Percentiles rank a stretch among this genome's conserved stretches.
phyloP scores from a whole-genome alignment of 495 filamentous ascomycete genomes.

The Tirmania nivea region DNA sequence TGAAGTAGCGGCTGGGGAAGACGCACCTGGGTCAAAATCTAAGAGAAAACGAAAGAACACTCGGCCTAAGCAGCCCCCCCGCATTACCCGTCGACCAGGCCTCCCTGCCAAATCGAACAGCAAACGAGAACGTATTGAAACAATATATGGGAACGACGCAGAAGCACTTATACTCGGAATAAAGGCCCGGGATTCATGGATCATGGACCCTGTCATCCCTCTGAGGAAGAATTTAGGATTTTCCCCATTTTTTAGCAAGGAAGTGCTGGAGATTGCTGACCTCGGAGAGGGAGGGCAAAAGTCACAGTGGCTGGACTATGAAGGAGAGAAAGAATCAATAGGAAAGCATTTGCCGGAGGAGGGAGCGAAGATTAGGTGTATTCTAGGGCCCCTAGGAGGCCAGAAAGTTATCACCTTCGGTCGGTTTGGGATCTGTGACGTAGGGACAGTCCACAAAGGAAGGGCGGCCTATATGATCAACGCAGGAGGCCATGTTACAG shows the following conservation, averaged over 20 bases:
- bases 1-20: not conserved
- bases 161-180: conserved; percentile 10
- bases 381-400: conserved; percentile 8
- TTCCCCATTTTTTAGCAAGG: conserved; percentile 10
- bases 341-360: conserved; percentile 4
- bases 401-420: conserved; percentile 12
- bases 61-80: conserved; percentile 11
- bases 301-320: conserved; percentile 5
- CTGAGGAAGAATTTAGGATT: conserved; percentile 4
- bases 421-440: conserved; percentile 13
- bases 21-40: not conserved
- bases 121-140: conserved; percentile 15
- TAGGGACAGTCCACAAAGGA: not conserved
- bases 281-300: conserved; percentile 7
- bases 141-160: conserved; percentile 10
- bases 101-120: conserved; percentile 12
- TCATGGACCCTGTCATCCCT: conserved; percentile 13
- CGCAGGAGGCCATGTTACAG: conserved; percentile 13
- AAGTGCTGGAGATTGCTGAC: conserved; percentile 5
- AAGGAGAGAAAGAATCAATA: not conserved
- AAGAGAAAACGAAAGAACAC: not conserved
- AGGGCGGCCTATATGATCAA: conserved; percentile 10
- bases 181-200: conserved; percentile 10
- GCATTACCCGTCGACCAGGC: conserved; percentile 17
- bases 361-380: conserved; percentile 5